Conservation (phyloP, 2,329 filamentous ascomycete species). For the Colletotrichum brevisporum region DNA sequence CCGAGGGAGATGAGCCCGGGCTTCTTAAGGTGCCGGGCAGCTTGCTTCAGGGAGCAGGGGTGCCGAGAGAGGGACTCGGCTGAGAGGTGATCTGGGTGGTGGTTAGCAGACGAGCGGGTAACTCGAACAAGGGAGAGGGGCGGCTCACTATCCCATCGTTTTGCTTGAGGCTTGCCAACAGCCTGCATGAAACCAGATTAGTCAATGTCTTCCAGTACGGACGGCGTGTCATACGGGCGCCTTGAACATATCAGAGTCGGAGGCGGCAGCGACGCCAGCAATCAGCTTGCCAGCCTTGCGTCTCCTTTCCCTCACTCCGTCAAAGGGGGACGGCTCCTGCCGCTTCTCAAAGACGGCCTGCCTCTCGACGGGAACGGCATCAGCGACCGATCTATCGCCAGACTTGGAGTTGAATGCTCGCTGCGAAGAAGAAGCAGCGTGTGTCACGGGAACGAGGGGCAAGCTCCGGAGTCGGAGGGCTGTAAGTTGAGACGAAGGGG, state of each 20-base stretch:
- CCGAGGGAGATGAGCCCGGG: conserved; percentile 93
- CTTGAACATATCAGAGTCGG: conserved; percentile 88
- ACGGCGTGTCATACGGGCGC: conserved; percentile 66
- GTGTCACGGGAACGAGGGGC: conserved; percentile 9
- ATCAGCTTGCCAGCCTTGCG: conserved; percentile 79
- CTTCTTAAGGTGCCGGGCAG: conserved; percentile 82
- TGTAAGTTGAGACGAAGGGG: conserved; percentile 33
- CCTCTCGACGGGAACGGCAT: conserved; percentile 38
- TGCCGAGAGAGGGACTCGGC: conserved; percentile 72
- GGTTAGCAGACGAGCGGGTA: conserved; percentile 3
- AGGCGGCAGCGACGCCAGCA: conserved; percentile 81
- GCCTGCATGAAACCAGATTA: conserved; percentile 45
- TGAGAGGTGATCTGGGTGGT: conserved; percentile 67
- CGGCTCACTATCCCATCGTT: conserved; percentile 87
- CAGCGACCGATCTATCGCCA: conserved; percentile 36
- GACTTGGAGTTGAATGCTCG: conserved; percentile 37
- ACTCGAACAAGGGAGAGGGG: conserved; percentile 44
- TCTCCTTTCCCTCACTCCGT: conserved; percentile 77
- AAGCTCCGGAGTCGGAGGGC: conserved; percentile 35
- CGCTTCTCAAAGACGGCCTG: conserved; percentile 39
- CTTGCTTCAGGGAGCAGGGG: conserved; percentile 84
- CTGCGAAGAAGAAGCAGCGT: neutral
- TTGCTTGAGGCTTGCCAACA: conserved; percentile 79
- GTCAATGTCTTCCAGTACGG: conserved; percentile 17
- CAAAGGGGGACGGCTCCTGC: conserved; percentile 54